Evolutionary conservation across 441 rosid species (phyloP).

Genomic region (Metrosideros polymorpha): DNA sequence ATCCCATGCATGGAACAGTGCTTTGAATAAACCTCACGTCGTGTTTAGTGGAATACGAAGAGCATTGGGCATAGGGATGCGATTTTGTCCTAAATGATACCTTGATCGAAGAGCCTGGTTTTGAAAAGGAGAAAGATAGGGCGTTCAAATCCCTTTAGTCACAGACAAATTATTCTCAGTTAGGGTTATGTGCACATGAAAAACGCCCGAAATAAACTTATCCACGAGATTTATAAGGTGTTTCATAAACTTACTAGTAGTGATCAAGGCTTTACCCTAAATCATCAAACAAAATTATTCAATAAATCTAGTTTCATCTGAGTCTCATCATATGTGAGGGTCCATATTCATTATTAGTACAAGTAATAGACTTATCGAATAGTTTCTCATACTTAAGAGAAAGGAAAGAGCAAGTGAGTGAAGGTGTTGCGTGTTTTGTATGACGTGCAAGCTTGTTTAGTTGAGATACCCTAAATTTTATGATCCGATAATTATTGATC

Average conservation of each 20-base stretch:
- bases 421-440: not conserved
- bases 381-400: not conserved
- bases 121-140: not conserved
- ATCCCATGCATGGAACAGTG: not conserved
- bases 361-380: not conserved
- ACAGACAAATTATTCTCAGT: not conserved
- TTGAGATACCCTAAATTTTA: rapidly evolving
- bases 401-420: not conserved
- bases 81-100: not conserved
- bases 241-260: not conserved
- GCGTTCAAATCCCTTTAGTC: not conserved
- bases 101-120: not conserved
- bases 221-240: not conserved
- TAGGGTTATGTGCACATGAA: not conserved
- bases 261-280: not conserved
- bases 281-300: not conserved
- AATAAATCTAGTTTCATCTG: not conserved
- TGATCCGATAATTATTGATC: not conserved
- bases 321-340: not conserved
- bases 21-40: not conserved
- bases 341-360: not conserved
- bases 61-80: not conserved
- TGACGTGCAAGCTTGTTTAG: not conserved
- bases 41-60: not conserved
- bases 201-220: not conserved